Evolutionary conservation across 106 monocot genomes (phyloP).

Genomic region (Ottelia alismoides): DNA sequence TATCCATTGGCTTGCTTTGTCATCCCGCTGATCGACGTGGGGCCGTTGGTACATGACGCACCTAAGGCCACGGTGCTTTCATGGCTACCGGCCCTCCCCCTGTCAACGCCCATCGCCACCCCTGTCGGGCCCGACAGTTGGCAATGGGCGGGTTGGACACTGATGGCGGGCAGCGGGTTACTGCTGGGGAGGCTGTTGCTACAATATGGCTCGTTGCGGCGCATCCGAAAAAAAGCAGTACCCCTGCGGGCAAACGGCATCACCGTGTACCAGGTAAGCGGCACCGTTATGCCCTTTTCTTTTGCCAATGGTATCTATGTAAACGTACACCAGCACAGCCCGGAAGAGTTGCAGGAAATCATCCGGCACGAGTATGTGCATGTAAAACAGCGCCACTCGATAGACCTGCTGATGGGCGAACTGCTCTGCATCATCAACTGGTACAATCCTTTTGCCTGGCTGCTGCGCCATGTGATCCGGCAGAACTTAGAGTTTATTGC

Average conservation of each 20-base stretch:
- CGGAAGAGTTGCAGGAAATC: neutral
- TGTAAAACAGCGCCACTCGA: neutral
- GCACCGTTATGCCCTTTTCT: neutral
- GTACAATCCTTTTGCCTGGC: neutral
- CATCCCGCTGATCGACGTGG: neutral
- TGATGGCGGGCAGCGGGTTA: neutral
- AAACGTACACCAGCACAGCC: neutral
- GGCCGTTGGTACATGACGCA: neutral
- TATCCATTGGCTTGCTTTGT: neutral
- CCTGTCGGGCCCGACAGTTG: too few relatives aligned
- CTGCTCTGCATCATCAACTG: neutral
- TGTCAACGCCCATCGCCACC: too few relatives aligned
- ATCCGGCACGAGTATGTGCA: neutral
- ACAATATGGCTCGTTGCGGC: neutral
- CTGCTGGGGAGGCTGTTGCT: neutral
- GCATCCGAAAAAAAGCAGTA: neutral
- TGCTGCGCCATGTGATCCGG: neutral
- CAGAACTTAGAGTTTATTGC: neutral
- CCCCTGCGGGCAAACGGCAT: neutral
- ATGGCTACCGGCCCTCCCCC: too few relatives aligned
- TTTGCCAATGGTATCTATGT: neutral
- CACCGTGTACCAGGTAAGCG: neutral
- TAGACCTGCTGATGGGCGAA: neutral
- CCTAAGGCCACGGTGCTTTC: neutral
- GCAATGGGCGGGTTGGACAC: too few relatives aligned